Percentiles rank a stretch among this genome's conserved stretches.
phyloP scores from a whole-genome alignment of 1,139 yeast genomes.

The Candida sp. region DNA sequence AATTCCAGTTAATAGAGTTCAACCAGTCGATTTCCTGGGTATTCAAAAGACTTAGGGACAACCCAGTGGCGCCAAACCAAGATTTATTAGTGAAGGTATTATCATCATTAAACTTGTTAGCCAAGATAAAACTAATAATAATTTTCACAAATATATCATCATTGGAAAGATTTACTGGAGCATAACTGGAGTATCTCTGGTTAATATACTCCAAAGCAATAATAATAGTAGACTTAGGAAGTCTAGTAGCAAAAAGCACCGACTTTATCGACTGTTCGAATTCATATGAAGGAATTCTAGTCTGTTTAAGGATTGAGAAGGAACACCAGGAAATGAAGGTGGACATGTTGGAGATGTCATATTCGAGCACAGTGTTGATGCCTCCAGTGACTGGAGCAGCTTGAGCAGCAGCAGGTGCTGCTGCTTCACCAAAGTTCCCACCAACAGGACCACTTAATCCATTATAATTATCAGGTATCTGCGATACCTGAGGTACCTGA shows the following conservation, averaged over 20 bases:
- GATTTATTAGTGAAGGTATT: constrained; percentile 93
- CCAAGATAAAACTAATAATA: constrained; percentile 71
- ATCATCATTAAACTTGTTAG: constrained; percentile 95
- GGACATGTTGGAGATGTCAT: constrained; percentile 74
- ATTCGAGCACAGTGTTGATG: constrained; percentile 73
- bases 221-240: constrained; percentile 78
- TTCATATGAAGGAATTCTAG: constrained; percentile 46
- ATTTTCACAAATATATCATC: constrained; percentile 57
- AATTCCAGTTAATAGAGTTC: constrained; percentile 42
- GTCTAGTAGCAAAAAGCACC: constrained; percentile 84
- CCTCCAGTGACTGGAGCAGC: constrained; percentile 66
- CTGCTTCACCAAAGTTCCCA: not conserved
- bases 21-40: constrained; percentile 76
- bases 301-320: constrained; percentile 54
- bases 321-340: constrained; percentile 69
- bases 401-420: not conserved
- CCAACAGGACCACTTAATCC: not conserved
- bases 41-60: constrained; percentile 59
- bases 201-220: constrained; percentile 75
- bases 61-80: constrained; percentile 94
- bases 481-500: not conserved
- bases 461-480: not conserved
- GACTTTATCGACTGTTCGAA: constrained; percentile 62
- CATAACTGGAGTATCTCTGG: constrained; percentile 34
- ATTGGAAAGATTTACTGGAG: constrained; percentile 27